A percentile compares a stretch with the other conserved stretches of the same genome.
Conservation (phyloP, 1,284 basidiomycete species). For the Moesziomyces sp. region DNA sequence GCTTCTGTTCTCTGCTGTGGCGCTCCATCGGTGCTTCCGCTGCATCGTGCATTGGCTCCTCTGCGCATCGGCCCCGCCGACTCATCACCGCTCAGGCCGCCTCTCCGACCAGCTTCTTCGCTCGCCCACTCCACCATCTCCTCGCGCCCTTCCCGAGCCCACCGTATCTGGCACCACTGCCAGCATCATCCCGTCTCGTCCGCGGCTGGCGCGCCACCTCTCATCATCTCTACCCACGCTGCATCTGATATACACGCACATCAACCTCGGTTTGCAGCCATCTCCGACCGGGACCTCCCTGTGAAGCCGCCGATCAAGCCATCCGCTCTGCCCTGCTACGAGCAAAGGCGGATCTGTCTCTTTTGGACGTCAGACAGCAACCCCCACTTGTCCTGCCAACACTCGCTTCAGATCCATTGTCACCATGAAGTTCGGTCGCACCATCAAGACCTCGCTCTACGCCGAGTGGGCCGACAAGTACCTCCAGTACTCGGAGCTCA, state of each 20-base stretch:
- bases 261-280: not conserved
- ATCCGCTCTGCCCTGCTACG: not conserved
- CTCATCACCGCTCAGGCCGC: not conserved
- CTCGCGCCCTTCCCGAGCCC: no score
- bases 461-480: conserved; percentile 67
- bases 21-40: no score
- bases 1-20: no score
- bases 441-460: conserved; percentile 67
- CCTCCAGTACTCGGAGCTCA: conserved; percentile 67
- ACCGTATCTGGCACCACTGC: no score
- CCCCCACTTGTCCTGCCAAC: not conserved
- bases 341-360: not conserved
- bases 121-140: not conserved
- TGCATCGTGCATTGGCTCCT: no score
- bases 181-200: not conserved
- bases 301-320: no score
- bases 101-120: not conserved
- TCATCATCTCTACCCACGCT: not conserved
- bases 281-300: not conserved
- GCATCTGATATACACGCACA: not conserved
- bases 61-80: no score
- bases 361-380: not conserved
- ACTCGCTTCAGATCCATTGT: not conserved
- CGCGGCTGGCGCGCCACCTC: not conserved
- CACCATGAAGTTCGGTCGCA: conserved; percentile 67